phyloP scores from a whole-genome alignment of 1,284 basidiomycete species.

The Fomitopsis pinicola region DNA sequence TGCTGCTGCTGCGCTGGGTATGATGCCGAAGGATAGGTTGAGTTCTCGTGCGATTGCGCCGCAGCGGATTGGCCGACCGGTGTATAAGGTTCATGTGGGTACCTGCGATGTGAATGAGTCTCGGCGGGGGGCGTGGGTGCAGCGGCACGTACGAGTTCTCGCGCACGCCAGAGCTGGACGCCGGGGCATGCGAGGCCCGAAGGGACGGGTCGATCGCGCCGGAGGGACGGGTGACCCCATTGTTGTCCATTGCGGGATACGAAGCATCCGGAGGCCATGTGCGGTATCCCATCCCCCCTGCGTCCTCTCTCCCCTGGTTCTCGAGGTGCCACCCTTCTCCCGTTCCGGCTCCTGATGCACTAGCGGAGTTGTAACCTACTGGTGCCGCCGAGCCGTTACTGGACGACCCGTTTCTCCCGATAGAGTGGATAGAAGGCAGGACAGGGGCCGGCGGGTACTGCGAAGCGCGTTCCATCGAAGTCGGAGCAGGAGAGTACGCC shows the following conservation, averaged over 20 bases:
- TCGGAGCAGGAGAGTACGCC: slow-evolving; percentile 44
- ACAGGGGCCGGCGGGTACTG: slow-evolving; percentile 46
- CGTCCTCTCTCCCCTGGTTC: slow-evolving; percentile 26
- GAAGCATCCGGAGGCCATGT: slow-evolving; percentile 34
- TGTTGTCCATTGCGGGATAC: slow-evolving; percentile 28
- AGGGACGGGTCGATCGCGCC: slow-evolving; percentile 28
- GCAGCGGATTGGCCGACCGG: slow-evolving; percentile 13
- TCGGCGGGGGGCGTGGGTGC: slow-evolving; percentile 21
- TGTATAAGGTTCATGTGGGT: slow-evolving; percentile 32
- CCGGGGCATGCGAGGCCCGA: slow-evolving; percentile 22
- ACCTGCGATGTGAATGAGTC: slow-evolving; percentile 22
- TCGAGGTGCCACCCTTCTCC: slow-evolving; percentile 25
- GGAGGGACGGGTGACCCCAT: slow-evolving; percentile 16
- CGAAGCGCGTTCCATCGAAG: slow-evolving; percentile 47
- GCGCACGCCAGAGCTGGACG: slow-evolving; percentile 23
- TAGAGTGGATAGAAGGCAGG: slow-evolving; percentile 17
- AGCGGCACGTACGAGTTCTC: slow-evolving; percentile 21
- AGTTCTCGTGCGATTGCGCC: slow-evolving; percentile 25
- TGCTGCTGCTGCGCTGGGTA: slow-evolving; percentile 28
- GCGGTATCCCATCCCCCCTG: slow-evolving; percentile 31
- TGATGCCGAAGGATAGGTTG: slow-evolving; percentile 33
- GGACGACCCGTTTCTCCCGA: slow-evolving; percentile 18
- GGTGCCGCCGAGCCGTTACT: slow-evolving; percentile 15
- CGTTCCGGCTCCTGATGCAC: slow-evolving; percentile 16
- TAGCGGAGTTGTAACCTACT: slow-evolving; percentile 20